phyloP scores from a whole-genome alignment of 768 basidiomycete species.

The Tricholoma sp. region DNA sequence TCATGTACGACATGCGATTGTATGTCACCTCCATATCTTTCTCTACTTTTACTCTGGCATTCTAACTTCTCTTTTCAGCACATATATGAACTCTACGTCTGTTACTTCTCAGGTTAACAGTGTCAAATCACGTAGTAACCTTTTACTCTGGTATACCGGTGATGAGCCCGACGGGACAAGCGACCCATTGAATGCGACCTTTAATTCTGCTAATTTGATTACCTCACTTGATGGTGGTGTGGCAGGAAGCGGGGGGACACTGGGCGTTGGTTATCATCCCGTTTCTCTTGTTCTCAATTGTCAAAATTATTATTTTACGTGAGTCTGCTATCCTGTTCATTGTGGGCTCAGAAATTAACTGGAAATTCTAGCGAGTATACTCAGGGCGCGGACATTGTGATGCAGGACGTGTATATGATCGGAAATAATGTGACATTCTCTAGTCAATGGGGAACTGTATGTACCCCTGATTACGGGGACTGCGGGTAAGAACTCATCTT shows the following conservation, averaged over 20 bases:
- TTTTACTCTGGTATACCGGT: constrained; percentile 70
- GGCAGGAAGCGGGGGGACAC: constrained; percentile 26
- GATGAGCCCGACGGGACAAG: constrained; percentile 70
- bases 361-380: constrained; percentile 32
- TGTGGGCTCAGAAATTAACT: not conserved
- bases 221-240: constrained; percentile 47
- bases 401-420: constrained; percentile 63
- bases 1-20: constrained; percentile 84
- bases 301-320: constrained; percentile 60
- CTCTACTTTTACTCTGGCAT: not conserved
- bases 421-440: constrained; percentile 65
- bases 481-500: constrained; percentile 52
- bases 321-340: not conserved
- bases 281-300: constrained; percentile 63
- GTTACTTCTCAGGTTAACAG: constrained; percentile 65
- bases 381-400: constrained; percentile 60
- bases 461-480: constrained; percentile 62
- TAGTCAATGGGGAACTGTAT: constrained; percentile 53
- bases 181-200: constrained; percentile 61
- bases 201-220: constrained; percentile 49
- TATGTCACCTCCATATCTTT: constrained; percentile 17
- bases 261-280: constrained; percentile 58
- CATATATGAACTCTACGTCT: constrained; percentile 59
- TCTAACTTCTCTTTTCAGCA: constrained; percentile 26
- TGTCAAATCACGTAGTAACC: constrained; percentile 62